Evolutionary conservation across 1,284 basidiomycete genomes (phyloP), one percentile per base, ranked within the genome.

Genomic region (Moniliophthora roreri): DNA sequence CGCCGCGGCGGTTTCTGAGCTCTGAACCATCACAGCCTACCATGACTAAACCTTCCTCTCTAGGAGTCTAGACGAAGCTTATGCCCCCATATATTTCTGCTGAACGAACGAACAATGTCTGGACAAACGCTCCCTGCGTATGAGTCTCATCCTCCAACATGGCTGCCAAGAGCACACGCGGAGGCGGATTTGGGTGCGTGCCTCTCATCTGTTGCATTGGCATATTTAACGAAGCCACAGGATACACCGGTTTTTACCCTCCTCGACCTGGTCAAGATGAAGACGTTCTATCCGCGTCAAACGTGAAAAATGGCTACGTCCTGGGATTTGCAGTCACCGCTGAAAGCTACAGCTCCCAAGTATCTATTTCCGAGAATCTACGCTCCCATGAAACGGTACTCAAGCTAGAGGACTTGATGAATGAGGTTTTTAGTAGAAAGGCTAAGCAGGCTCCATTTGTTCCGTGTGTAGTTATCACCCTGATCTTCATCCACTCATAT

Each of bases 181-280:
- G 73, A 79, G 26, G 86, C 84, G 23, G 89, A 91, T 65, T 70
- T 91, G 44, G 89, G 89, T 83, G 55, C 58, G 35, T 39, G 26
- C 20, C 49, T n/a, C 34, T 6, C 13, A 3, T 45, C 23, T 56
- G 55, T 54, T 46, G 48, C 51, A 46, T 20, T 47, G 52, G n/a
- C 47, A 36, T 39, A 40, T 45, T 34, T 51, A 11, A 51, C 16
- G 3, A 32, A 9, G 48, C 44, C 54, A 10, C 53, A 94, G 92
- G 93, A 13, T 95, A 88, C 65, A 82, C 86, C 48, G 92, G 93
- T 34, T 94, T 94, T 66, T 85, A 90, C 66, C 93, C 94, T 37
- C 90, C 93, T 3, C 78, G 83, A 50, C 84, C 90, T 15, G 82
- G 84, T 6, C 91, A 95, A 68, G 85, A 90, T 24, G 95, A 97